Conservation (phyloP, 129 eudicot genomes). For the Chrysanthemum lavandulifolium region DNA sequence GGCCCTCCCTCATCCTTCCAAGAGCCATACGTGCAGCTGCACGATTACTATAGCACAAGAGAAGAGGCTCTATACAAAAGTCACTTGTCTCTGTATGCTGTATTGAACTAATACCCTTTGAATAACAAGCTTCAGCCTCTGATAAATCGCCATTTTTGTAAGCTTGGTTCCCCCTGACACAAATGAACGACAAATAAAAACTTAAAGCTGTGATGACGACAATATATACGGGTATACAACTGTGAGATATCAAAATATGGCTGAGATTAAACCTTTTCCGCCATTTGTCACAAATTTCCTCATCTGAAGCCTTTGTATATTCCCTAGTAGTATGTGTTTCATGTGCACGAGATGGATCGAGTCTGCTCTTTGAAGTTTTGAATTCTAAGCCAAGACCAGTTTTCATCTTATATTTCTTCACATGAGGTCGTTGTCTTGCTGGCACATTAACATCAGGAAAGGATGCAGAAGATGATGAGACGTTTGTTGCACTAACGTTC, state of each 20-base stretch:
- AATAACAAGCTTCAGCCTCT: constrained; percentile 75
- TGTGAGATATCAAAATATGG: constrained; percentile 16
- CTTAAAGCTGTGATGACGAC: not conserved
- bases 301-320: constrained; percentile 32
- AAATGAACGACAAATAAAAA: constrained; percentile 19
- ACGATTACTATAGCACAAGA: constrained; percentile 95
- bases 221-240: not conserved
- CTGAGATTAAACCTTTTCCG: constrained; percentile 60
- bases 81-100: constrained; percentile 32
- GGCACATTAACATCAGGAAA: constrained; percentile 41
- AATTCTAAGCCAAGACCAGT: constrained; percentile 35
- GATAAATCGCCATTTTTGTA: constrained; percentile 66
- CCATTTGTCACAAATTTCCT: constrained; percentile 77
- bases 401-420: constrained; percentile 68
- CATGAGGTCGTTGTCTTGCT: constrained; percentile 42
- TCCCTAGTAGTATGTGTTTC: constrained; percentile 29
- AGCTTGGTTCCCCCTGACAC: constrained; percentile 91
- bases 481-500: constrained; percentile 11
- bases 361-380: constrained; percentile 24
- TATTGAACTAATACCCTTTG: constrained; percentile 67
- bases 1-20: constrained; percentile 92
- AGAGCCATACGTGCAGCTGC: constrained; percentile 90
- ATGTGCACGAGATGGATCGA: constrained; percentile 21
- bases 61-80: constrained; percentile 52
- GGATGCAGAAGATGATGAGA: constrained; percentile 30